Base-by-base conservation (phyloP, 2,329 filamentous ascomycete genomes). In the Blumeria hordei region DNA sequence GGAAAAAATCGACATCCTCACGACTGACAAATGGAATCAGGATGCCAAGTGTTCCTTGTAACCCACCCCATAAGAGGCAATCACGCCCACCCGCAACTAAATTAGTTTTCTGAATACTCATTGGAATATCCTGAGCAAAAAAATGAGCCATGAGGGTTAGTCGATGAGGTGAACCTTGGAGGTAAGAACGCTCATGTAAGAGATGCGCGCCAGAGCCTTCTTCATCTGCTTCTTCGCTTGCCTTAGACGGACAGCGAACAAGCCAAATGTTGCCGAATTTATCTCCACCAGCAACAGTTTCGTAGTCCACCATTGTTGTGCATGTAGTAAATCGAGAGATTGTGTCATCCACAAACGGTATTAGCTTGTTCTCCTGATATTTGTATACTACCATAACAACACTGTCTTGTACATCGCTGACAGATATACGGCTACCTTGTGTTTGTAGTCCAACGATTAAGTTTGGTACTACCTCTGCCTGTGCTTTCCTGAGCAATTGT, bases 191-290 rank as follows among this genome's bases (percentile, higher is more conserved):
- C 58, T 93, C 87, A 62, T 98, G 88, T 33, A 86, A 75, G n/a
- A 98, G 77, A 68, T 95, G 88, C 2, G 88, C 80, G 12, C 88
- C 90, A 3, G 86, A 85, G 50, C 86, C 86, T 58, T 94, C 86
- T 67, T 95, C 92, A 63, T 98, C 92, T 0, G 88, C 84, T 66
- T 93, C 86, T 60, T 88, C 82, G 39, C 86, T 94, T 7, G 83
- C 81, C 66, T 94, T 92, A 57, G 81, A 73, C 0, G 90, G 88
- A 63, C 85, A 92, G 51, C 92, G 83, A 34, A 98, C 74, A 47
- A 98, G 77, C 81, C 88, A 98, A 14, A 98, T 69, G 63, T 98
- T 98, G 58, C 92, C 93, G 60, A 98, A 99, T 66, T 95, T 96
- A 71, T 99, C 92, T 37, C 90, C 90, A 37, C 90, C 92, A 2